Conservation (phyloP, 306 rosid genomes). For the Cucumis hystrix region DNA sequence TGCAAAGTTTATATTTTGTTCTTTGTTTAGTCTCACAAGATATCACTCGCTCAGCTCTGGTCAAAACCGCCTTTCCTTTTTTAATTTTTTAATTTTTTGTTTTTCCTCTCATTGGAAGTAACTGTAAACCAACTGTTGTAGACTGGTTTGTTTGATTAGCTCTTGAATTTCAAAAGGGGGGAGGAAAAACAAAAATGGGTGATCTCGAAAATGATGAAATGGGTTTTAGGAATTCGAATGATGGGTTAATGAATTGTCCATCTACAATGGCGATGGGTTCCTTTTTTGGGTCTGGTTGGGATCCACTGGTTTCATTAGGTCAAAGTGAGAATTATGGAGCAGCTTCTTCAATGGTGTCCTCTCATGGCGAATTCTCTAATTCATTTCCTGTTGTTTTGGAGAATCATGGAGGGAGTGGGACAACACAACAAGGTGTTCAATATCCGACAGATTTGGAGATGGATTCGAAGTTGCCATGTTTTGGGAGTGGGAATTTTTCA, state of each 20-base stretch:
- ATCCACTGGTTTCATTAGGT: conserved; percentile 42
- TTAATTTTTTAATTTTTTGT: conserved; percentile 15
- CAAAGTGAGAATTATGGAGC: conserved; percentile 3
- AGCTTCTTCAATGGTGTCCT: conserved; percentile 4
- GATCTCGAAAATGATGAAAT: conserved; percentile 48
- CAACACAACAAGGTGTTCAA: conserved; percentile 14
- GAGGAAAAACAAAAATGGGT: conserved; percentile 32
- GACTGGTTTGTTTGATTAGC: conserved; percentile 14
- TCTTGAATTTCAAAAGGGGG: conserved; percentile 16
- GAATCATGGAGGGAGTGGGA: neutral
- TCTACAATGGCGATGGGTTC: conserved; percentile 39
- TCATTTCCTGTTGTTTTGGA: neutral
- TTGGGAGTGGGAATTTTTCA: conserved; percentile 64
- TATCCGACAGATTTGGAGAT: conserved; percentile 59
- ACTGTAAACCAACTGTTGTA: neutral
- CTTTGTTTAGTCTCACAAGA: conserved; percentile 89
- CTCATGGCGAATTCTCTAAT: conserved; percentile 5
- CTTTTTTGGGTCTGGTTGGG: conserved; percentile 74
- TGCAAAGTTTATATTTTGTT: conserved; percentile 55
- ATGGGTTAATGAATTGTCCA: conserved; percentile 30
- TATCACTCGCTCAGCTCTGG: conserved; percentile 45
- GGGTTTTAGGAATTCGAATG: conserved; percentile 57
- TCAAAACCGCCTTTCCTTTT: conserved; percentile 67
- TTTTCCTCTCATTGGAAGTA: conserved; percentile 21
- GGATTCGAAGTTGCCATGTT: conserved; percentile 52